Evolutionary conservation across 2,329 filamentous ascomycete species (phyloP), one percentile per base, ranked within the genome.

Genomic region (Arthrobotrys pseudoclavata): DNA sequence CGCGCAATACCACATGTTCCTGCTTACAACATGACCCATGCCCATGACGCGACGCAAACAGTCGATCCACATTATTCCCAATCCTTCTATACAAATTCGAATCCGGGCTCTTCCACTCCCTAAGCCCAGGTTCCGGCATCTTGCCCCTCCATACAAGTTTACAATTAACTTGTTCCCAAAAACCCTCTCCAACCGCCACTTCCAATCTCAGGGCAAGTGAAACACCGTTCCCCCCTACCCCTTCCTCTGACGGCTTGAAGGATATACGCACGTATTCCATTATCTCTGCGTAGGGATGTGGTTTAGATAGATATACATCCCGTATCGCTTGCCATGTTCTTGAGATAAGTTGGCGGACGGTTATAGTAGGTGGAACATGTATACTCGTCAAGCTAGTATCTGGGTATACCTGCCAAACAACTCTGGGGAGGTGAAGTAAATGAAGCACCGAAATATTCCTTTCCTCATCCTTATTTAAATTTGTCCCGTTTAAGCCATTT

Each of bases 251-350:
- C 7, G 29, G 53, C 12, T 37, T 57, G 4, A 57, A 37, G 1
- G 53, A 57, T 37, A 57, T 57, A 13, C 53, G 53, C 29, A 57
- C 53, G 9, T 57, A 57, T 10, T 57, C 53, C 53, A 57, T 57
- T 40, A 40, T 57, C 9, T 57, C 53, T 1, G 53, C 53, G 18
- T 57, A 57, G 2, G 53, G 53, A 9, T 57, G 53, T 5, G 53
- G 53, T 12, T 22, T 57, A 1, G 31, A 37, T 40, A 57, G 10
- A 15, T 37, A 57, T 4, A 57, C 18, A 13, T 57, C 10, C n/a
- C 53, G 53, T 40, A 57, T 57, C 53, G 31, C 29, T 6, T 57
- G n/a, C 53, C 53, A 57, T 9, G 53, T 15, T 57, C 10, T 31
- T 2, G 53, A 22, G 10, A 57, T 40, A 40, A 57, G 53, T 22